Base-by-base conservation (phyloP, 495 filamentous ascomycete species). In the Ascodesmis nigricans region DNA sequence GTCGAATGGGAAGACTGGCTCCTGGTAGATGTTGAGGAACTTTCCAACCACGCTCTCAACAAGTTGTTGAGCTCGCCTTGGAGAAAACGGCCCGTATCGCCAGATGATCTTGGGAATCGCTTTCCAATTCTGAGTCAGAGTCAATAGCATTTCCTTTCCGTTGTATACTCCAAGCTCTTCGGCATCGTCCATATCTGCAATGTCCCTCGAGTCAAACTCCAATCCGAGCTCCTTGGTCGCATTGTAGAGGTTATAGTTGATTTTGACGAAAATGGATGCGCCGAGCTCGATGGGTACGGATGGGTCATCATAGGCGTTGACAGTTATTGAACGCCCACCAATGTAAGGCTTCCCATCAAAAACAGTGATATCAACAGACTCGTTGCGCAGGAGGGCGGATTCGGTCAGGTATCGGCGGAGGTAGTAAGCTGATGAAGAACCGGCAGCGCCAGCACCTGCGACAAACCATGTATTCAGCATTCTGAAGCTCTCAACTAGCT, bases 271-370 rank as follows among this genome's bases (percentile, higher is more conserved):
- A 43, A 95, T 91, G 20, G 72, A 82, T 22, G 77, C 90, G 5
- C 87, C 87, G 1, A 93, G 64, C 44, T 99, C 87, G 29, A 92
- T 66, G 4, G 78, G 79, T 29, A 69, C 55, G 0, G 59, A 46
- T 3, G 73, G 61, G 45, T 87, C 62, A 41, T 69, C 67, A 41
- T 76, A 80, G 0, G 70, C 75, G 50, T 90, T 64, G 21, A 93
- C 74, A 13, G 87, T 95, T 4, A 81, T 87, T 16, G 78, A 78
- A 8, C 87, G 75, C 17, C 87, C 87, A 2, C 87, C 90, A 19
- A 93, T 62, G 49, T 76, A 79, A 17, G 61, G 56, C 11, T 66
- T 69, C 28, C 76, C 75, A 49, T 95, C 90, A 50, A 78, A 95
- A 30, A 99, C 61, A 9, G 82, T 93, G 49, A 95, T 74, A 41